Percentiles rank a stretch among this genome's conserved stretches.
These are phyloP conservation scores for Quercus dentata DNA, from an alignment of 306 rosid genomes.

Conservation along the genomic window DNA sequence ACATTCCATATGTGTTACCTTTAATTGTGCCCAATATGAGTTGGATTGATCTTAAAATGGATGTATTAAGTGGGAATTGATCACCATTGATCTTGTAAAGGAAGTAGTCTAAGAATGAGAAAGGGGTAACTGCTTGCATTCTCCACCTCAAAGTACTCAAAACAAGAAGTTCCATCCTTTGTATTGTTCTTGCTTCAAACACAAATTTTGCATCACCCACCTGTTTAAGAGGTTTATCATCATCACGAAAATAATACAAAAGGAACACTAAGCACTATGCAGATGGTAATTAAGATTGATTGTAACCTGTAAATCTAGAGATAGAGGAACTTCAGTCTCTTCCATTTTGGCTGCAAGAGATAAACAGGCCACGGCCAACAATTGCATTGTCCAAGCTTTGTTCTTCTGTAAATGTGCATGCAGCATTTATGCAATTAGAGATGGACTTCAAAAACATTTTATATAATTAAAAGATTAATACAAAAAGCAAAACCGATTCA, in stretches of 20 bases:
- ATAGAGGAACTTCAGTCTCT: slow-evolving; percentile 70
- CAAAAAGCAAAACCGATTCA: neutral
- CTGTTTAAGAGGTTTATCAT: slow-evolving; percentile 35
- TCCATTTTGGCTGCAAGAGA: slow-evolving; percentile 92
- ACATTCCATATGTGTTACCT: slow-evolving; percentile 41
- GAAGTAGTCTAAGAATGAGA: slow-evolving; percentile 75
- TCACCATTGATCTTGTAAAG: slow-evolving; percentile 62
- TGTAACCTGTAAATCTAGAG: slow-evolving; percentile 78
- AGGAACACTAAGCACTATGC: neutral
- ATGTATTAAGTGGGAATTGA: slow-evolving; percentile 36
- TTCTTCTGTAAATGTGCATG: slow-evolving; percentile 46
- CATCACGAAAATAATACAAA: slow-evolving; percentile 5
- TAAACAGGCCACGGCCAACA: slow-evolving; percentile 85
- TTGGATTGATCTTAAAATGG: slow-evolving; percentile 47
- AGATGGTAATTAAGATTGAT: neutral
- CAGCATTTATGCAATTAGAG: slow-evolving; percentile 1
- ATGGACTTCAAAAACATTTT: slow-evolving; percentile 1
- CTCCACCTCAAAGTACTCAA: slow-evolving; percentile 88
- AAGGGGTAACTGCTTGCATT: slow-evolving; percentile 89
- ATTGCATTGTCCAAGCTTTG: slow-evolving; percentile 89
- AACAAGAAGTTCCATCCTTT: slow-evolving; percentile 92
- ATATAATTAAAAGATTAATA: neutral
- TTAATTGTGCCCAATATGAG: slow-evolving; percentile 47
- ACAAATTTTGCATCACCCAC: slow-evolving; percentile 72
- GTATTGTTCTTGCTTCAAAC: slow-evolving; percentile 85